Evolutionary conservation across 2,329 filamentous ascomycete species (phyloP).

Genomic region (Coniella lustricola): DNA sequence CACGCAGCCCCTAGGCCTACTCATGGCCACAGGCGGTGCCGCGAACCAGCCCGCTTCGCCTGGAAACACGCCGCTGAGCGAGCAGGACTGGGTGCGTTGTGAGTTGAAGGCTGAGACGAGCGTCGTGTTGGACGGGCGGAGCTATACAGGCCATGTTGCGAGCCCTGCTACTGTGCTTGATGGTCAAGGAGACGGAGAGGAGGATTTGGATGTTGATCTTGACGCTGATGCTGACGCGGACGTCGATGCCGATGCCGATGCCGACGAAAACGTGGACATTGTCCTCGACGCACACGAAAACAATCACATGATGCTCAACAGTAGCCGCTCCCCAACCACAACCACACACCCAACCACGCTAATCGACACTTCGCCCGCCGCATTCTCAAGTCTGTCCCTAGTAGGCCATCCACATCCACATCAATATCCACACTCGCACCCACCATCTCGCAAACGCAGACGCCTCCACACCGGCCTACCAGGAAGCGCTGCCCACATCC

Average conservation of each 20-base stretch:
- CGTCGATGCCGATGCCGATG: too few relatives aligned
- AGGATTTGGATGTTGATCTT: slow-evolving; percentile 25
- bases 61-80: slow-evolving; percentile 61
- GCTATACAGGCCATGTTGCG: slow-evolving; percentile 25
- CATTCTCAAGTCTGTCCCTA: too few relatives aligned
- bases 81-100: slow-evolving; percentile 58
- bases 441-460: too few relatives aligned
- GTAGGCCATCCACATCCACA: too few relatives aligned
- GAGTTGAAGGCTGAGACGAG: slow-evolving; percentile 53
- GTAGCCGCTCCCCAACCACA: too few relatives aligned
- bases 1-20: slow-evolving; percentile 54
- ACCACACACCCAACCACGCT: too few relatives aligned
- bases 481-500: too few relatives aligned
- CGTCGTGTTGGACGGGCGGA: slow-evolving; percentile 51
- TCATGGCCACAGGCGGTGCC: slow-evolving; percentile 59
- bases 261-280: too few relatives aligned
- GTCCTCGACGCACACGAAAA: slow-evolving; percentile 17
- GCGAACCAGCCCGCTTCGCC: slow-evolving; percentile 57
- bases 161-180: background rate
- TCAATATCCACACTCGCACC: too few relatives aligned
- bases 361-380: too few relatives aligned
- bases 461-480: too few relatives aligned
- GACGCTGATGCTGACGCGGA: background rate
- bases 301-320: too few relatives aligned
- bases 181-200: slow-evolving; percentile 40